Base-by-base conservation (phyloP, 805 yeast genomes). In the Myxozyma neglecta region DNA sequence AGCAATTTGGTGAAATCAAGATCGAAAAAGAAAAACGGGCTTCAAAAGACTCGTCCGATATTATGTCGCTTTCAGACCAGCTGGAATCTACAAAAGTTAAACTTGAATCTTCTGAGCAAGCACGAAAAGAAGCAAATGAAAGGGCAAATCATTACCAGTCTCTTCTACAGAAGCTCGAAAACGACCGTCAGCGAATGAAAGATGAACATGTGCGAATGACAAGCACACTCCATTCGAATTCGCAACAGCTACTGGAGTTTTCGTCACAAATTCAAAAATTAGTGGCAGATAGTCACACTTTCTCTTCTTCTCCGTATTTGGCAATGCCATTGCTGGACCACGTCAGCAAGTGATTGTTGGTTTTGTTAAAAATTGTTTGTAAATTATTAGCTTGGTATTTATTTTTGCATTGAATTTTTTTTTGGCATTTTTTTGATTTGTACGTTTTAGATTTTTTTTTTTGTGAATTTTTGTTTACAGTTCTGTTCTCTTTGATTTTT, bases 261-360 rank as follows among this genome's bases (percentile, higher is more conserved):
- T 53, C 50, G 13, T 32, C 53, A 10, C 64, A 55, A 16, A 36
- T 62, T 10, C 63, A 62, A 46, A 32, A 52, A 29, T 61, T 63
- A 32, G 58, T 57, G 13, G 60, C 34, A n/a, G 39, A 34, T 34
- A 59, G 39, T 35, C 43, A 32, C 34, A 9, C 61, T 16, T 63
- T 64, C 40, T 14, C 58, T 10, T 36, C 56, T 10, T 40, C 47
- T 6, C 55, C 55, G 8, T 40, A 51, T 40, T 51, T 51, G 34
- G 55, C 37, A 1, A n/a, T 29, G 37, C 34, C 55, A 11, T n/a
- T 51, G 36, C 18, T 51, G 36, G 55, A 51, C 6, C 55, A 39
- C 13, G 35, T 47, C n/a, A 29, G 14, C 5, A 34, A 18, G 43
- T n/a, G 44, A n/a, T 8, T n/a, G 20, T 42, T 42, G 46, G 10